Evolutionary conservation across 805 yeast genomes (phyloP).

Genomic region (Kodamaea laetipori): DNA sequence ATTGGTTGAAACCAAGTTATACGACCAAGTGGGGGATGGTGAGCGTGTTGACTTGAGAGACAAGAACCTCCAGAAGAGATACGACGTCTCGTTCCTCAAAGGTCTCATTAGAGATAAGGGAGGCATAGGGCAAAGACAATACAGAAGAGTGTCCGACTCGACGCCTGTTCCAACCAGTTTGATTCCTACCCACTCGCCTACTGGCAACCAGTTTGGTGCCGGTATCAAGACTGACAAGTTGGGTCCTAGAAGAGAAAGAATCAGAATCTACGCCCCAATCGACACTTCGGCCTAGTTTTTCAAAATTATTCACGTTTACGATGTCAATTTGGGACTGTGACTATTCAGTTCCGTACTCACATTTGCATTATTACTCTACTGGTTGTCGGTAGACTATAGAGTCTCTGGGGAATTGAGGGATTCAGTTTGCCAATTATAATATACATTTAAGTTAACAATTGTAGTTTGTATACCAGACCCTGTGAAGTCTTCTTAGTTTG

Average conservation of each 20-base stretch:
- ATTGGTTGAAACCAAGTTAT: conserved; percentile 38
- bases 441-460: background rate
- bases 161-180: conserved; percentile 32
- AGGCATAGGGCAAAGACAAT: conserved; percentile 46
- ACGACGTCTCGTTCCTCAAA: conserved; percentile 45
- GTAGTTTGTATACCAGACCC: background rate
- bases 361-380: conserved; percentile 8
- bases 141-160: conserved; percentile 34
- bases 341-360: conserved; percentile 7
- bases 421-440: conserved; percentile 4
- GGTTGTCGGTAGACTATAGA: conserved; percentile 3
- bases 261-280: conserved; percentile 43
- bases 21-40: conserved; percentile 31
- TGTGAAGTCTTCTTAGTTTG: background rate
- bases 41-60: conserved; percentile 38
- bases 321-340: conserved; percentile 1
- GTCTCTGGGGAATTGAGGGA: conserved; percentile 3
- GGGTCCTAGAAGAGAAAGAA: conserved; percentile 49
- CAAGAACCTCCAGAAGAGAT: conserved; percentile 39
- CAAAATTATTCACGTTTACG: conserved; percentile 2
- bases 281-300: conserved; percentile 10
- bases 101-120: conserved; percentile 46
- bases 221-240: conserved; percentile 45
- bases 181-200: conserved; percentile 45
- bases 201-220: conserved; percentile 44